Conservation (phyloP, 768 basidiomycete genomes). For the Lyophyllum semitale region DNA sequence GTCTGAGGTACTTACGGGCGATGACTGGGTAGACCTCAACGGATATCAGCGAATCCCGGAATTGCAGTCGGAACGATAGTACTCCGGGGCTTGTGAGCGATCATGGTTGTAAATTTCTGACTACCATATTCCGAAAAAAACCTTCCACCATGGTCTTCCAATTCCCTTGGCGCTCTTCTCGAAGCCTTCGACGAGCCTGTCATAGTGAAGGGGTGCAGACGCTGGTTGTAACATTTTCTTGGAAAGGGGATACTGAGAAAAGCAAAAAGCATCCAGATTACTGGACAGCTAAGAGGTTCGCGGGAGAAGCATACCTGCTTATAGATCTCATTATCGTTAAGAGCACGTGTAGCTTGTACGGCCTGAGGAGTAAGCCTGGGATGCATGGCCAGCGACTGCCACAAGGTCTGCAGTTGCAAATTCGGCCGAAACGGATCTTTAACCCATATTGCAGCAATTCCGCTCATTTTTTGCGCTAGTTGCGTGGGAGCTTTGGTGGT, state of each 20-base stretch:
- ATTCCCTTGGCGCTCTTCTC: slow-evolving; percentile 80
- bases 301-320: slow-evolving; percentile 55
- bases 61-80: neutral
- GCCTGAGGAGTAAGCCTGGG: slow-evolving; percentile 65
- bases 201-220: slow-evolving; percentile 74
- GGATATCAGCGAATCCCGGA: slow-evolving; percentile 1
- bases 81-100: neutral
- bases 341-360: slow-evolving; percentile 57
- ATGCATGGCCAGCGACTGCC: slow-evolving; percentile 65
- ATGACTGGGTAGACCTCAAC: neutral
- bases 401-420: slow-evolving; percentile 67
- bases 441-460: slow-evolving; percentile 65
- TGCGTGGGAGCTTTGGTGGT: slow-evolving; percentile 28
- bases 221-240: slow-evolving; percentile 65
- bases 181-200: slow-evolving; percentile 70
- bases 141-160: slow-evolving; percentile 80
- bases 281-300: slow-evolving; percentile 19
- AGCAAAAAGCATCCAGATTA: slow-evolving; percentile 16
- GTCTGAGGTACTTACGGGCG: neutral
- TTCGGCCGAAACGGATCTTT: slow-evolving; percentile 78
- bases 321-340: slow-evolving; percentile 56
- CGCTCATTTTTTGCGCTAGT: slow-evolving; percentile 49
- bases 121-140: slow-evolving; percentile 79
- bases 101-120: neutral
- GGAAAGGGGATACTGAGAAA: slow-evolving; percentile 64